Conservation (phyloP, 179 eudicot species). For the Camellia oleifera region DNA sequence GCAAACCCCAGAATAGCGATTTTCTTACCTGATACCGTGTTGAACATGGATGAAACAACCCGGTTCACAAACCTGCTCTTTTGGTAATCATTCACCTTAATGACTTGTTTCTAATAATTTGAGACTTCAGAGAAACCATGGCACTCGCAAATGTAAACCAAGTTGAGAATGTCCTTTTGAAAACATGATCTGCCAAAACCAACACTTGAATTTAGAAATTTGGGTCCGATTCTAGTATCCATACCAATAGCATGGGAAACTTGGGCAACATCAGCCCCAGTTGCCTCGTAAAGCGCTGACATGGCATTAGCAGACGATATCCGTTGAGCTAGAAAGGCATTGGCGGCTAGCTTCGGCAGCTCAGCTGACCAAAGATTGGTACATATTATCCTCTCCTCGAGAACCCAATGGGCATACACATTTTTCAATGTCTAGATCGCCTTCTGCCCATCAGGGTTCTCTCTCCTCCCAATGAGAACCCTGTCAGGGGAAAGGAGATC, state of each 20-base stretch:
- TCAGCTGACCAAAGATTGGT: constrained; percentile 55
- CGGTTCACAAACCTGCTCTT: constrained; percentile 49
- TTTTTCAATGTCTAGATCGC: constrained; percentile 40
- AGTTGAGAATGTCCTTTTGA: constrained; percentile 43
- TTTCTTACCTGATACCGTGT: constrained; percentile 47
- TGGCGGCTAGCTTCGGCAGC: constrained; percentile 50
- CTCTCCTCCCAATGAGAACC: constrained; percentile 51
- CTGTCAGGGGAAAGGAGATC: constrained; percentile 43
- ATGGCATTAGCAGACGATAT: constrained; percentile 45
- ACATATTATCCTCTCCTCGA: constrained; percentile 37
- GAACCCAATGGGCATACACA: constrained; percentile 52
- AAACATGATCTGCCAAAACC: constrained; percentile 46
- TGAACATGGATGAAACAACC: constrained; percentile 48
- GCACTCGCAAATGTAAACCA: constrained; percentile 46
- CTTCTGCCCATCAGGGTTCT: constrained; percentile 40
- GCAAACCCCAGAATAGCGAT: constrained; percentile 41
- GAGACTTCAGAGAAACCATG: constrained; percentile 45
- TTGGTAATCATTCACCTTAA: constrained; percentile 50
- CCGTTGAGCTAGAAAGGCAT: constrained; percentile 45
- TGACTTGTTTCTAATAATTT: constrained; percentile 47
- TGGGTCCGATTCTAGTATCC: constrained; percentile 41
- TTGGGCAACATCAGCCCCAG: constrained; percentile 41
- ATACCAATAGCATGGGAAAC: constrained; percentile 44
- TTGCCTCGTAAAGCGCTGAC: constrained; percentile 46
- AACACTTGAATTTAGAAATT: constrained; percentile 45